A percentile compares a stretch with the other conserved stretches of the same genome.
Conservation (phyloP, 2,329 filamentous ascomycete genomes). For the Fusarium torulosum region DNA sequence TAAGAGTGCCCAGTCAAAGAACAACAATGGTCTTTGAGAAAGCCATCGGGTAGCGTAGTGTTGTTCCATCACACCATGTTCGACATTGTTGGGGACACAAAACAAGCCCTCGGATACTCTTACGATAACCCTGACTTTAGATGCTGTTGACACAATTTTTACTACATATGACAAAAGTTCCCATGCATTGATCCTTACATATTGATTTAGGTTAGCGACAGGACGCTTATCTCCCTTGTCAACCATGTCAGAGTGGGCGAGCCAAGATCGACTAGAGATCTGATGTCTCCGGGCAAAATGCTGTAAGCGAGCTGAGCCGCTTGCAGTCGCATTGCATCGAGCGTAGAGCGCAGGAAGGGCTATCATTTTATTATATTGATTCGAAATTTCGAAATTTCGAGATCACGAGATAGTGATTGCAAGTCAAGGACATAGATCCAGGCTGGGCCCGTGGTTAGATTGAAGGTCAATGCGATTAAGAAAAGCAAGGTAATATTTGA, state of each 20-base stretch:
- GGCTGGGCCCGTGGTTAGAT: slow-evolving; percentile 12
- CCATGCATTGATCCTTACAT: not conserved
- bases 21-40: not conserved
- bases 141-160: not conserved
- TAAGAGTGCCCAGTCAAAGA: not conserved
- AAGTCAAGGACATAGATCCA: slow-evolving; percentile 18
- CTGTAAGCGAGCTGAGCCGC: slow-evolving; percentile 19
- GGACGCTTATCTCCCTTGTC: not conserved
- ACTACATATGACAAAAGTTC: not conserved
- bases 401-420: slow-evolving; percentile 3
- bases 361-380: slow-evolving; percentile 15
- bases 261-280: slow-evolving; percentile 13
- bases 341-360: slow-evolving; percentile 31
- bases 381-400: not conserved
- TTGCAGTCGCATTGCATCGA: slow-evolving; percentile 25
- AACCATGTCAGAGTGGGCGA: not conserved
- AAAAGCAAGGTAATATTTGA: slow-evolving; percentile 9
- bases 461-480: slow-evolving; percentile 22
- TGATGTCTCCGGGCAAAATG: not conserved
- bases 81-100: not conserved
- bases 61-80: not conserved
- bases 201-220: not conserved
- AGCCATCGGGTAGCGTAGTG: not conserved
- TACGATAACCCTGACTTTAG: not conserved
- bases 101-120: not conserved